Percentiles rank a stretch among this genome's conserved stretches.
Evolutionary conservation across 106 monocot species (phyloP).

Genomic region (Alisma plantagoaquatica): DNA sequence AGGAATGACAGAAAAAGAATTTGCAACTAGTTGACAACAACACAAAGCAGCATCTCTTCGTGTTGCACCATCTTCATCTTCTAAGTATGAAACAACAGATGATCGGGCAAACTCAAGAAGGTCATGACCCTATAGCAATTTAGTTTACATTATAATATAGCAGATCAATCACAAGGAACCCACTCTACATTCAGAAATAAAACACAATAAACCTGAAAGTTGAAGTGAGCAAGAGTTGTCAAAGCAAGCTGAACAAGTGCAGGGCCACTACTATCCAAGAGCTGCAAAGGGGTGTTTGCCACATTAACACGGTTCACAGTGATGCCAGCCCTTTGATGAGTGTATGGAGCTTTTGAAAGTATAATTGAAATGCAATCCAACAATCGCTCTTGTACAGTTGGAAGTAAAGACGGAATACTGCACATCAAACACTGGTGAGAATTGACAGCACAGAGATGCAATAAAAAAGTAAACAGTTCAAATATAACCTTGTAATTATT

Average conservation of each 20-base stretch:
- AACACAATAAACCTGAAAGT: slow-evolving; percentile 86
- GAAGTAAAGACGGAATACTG: slow-evolving; percentile 85
- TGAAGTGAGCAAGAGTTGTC: slow-evolving; percentile 66
- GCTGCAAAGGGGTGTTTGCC: slow-evolving; percentile 36
- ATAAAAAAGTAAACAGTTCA: slow-evolving; percentile 7
- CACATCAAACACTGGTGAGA: slow-evolving; percentile 1
- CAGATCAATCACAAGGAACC: no score
- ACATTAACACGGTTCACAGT: slow-evolving; percentile 25
- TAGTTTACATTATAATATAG: slow-evolving; percentile 1
- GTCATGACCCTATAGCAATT: slow-evolving; percentile 67
- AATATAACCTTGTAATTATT: slow-evolving; percentile 56
- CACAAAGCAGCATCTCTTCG: slow-evolving; percentile 88
- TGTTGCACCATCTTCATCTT: slow-evolving; percentile 93
- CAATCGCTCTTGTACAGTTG: slow-evolving; percentile 79
- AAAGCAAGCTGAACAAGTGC: slow-evolving; percentile 85
- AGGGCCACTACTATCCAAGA: slow-evolving; percentile 48
- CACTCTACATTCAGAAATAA: no score
- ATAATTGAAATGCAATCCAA: slow-evolving; percentile 74
- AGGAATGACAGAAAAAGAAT: slow-evolving; percentile 40
- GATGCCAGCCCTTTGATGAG: slow-evolving; percentile 32
- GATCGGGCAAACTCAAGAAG: slow-evolving; percentile 89
- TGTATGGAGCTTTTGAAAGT: slow-evolving; percentile 55
- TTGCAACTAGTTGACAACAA: slow-evolving; percentile 83
- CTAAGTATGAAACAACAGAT: slow-evolving; percentile 81
- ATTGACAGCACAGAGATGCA: neutral